phyloP scores from a whole-genome alignment of 1,284 basidiomycete species.

The Puccinia triticina region DNA sequence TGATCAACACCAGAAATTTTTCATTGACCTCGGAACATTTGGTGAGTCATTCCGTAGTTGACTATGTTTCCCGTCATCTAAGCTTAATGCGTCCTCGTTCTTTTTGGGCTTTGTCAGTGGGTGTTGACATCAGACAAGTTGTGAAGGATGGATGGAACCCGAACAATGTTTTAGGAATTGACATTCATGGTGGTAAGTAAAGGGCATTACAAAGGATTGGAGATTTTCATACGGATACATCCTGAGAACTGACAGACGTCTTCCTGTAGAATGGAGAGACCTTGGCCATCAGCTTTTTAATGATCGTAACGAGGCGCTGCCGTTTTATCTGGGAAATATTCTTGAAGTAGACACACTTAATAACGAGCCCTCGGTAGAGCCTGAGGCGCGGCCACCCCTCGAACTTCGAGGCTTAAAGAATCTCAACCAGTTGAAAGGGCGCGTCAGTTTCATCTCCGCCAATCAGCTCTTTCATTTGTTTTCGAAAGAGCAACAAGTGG shows the following conservation, averaged over 20 bases:
- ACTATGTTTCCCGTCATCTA: neutral
- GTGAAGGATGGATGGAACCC: constrained; percentile 4
- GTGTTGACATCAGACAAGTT: constrained; percentile 20
- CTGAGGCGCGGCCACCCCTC: neutral
- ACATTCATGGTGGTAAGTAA: neutral
- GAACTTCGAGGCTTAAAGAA: constrained; percentile 10
- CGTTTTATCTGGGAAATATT: constrained; percentile 22
- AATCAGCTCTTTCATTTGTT: constrained; percentile 30
- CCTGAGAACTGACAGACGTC: neutral
- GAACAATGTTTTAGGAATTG: constrained; percentile 16
- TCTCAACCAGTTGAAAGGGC: constrained; percentile 18
- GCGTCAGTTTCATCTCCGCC: constrained; percentile 14
- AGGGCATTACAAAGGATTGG: neutral
- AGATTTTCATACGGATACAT: neutral
- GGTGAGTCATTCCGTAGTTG: neutral
- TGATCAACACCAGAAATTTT: neutral
- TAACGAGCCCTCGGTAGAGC: too few species aligned
- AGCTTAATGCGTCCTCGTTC: neutral
- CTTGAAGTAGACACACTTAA: neutral
- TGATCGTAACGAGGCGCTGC: neutral
- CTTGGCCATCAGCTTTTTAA: constrained; percentile 14
- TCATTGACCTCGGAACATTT: constrained; percentile 14
- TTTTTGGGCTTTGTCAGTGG: constrained; percentile 2
- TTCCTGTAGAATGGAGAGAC: constrained; percentile 9
- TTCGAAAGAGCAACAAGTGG: neutral